Percentiles rank a stretch among this genome's conserved stretches.
Evolutionary conservation across 2,329 filamentous ascomycete genomes (phyloP).

Genomic region (Botrytis cinerea): DNA sequence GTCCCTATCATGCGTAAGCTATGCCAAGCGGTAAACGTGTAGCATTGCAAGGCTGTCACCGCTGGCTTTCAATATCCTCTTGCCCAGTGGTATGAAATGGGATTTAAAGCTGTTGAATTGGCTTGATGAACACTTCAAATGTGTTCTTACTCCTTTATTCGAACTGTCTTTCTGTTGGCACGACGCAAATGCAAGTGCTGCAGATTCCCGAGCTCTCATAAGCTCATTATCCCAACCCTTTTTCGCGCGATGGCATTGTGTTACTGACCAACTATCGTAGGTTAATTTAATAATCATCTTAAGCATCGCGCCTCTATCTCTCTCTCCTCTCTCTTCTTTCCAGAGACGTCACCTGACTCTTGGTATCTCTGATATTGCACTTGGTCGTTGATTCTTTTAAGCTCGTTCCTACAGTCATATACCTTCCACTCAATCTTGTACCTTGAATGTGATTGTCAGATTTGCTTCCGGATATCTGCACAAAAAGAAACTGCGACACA

Average conservation of each 20-base stretch:
- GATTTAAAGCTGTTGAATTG: background rate
- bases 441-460: background rate
- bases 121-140: background rate
- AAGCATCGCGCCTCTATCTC: background rate
- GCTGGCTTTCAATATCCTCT: background rate
- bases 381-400: background rate
- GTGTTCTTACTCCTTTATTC: background rate
- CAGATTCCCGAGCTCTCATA: background rate
- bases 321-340: background rate
- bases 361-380: background rate
- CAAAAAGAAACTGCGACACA: background rate
- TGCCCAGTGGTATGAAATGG: no score
- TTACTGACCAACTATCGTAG: background rate
- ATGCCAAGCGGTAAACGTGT: constrained; percentile 7
- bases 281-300: background rate
- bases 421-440: background rate
- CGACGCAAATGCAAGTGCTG: constrained; percentile 1
- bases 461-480: background rate
- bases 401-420: background rate
- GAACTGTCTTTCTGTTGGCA: background rate
- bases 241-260: background rate
- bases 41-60: background rate
- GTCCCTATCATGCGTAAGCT: background rate
- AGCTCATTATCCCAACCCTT: constrained; percentile 1
- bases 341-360: background rate